Evolutionary conservation across 345 rosid species (phyloP), one percentile per base, ranked within the genome.

Genomic region (Pistacia atlantica): DNA sequence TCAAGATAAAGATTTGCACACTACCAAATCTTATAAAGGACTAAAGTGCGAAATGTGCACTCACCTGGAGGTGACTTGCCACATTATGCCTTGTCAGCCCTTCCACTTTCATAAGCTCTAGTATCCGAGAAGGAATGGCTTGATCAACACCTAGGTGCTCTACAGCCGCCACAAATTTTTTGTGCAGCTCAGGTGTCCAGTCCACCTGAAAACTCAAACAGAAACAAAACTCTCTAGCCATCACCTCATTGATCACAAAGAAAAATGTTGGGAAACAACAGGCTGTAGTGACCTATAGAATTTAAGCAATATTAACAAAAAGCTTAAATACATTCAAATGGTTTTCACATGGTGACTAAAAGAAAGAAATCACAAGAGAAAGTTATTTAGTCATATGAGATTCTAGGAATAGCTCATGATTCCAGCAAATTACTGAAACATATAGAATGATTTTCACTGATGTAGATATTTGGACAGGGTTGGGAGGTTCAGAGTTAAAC

Each of bases 11-110:
- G 38, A 76, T 65, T 52, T 64, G 54, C 35, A 65, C 3, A 4
- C 69, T 51, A 22, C 1, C 42, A 56, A 71, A 71, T 54, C 65
- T 3, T 46, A 65, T 25, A 18, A 65, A 33, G 18, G 13, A 35
- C 54, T 11, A 14, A 56, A 58, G 51, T 55, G 25, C 16, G 46
- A 75, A 62, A 42, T 49, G 42, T 25, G 51, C 45, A 75, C 85
- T 17, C 56, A 92, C 99, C 97, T 96, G 99, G 61, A 96, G 97
- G 82, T 96, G 99, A 79, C 99, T 96, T 57, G 99, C 98, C 57
- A 96, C 91, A 85, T 96, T 96, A 80, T 96, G 98, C 86, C 99
- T 86, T 8, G 99, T 96, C 80, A 96, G 81, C 31, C 93, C 93
- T n/a, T 88, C 91, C 70, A 90, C 97, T 88, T 96, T 93, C 99